Conservation (phyloP, 208 protist species). For the Angomonas deanei region DNA sequence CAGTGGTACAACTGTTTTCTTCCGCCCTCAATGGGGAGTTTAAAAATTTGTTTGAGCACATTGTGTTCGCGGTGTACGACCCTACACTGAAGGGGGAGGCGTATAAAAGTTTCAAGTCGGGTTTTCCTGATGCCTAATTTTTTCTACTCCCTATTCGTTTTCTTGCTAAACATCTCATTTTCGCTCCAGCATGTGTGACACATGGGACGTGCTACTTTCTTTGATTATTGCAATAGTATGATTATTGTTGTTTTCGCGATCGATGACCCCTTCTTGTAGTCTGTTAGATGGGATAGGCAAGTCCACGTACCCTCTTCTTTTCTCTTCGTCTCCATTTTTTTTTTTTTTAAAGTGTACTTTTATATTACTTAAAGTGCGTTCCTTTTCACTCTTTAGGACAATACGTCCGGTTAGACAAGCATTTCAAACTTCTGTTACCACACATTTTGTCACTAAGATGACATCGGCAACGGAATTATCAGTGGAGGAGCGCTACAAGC, state of each 20-base stretch:
- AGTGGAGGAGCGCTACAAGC: slow-evolving; percentile 66
- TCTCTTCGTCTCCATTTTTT: slow-evolving; percentile 12
- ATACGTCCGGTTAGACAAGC: background rate
- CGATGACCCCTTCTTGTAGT: background rate
- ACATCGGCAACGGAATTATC: slow-evolving; percentile 8
- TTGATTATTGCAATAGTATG: no score
- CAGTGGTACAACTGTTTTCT: background rate
- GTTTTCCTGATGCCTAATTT: background rate
- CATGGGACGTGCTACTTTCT: no score
- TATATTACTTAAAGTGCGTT: background rate
- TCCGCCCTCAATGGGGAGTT: slow-evolving; percentile 1
- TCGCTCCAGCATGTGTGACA: slow-evolving; percentile 8
- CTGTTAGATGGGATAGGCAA: no score
- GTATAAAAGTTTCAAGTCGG: background rate
- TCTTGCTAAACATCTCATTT: background rate
- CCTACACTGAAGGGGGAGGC: background rate
- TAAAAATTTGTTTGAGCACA: slow-evolving; percentile 6
- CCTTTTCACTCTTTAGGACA: background rate
- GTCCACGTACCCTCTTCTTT: no score
- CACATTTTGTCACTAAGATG: background rate
- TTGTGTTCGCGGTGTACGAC: slow-evolving; percentile 14
- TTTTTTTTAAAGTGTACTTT: background rate
- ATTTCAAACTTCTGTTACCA: background rate
- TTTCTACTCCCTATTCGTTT: slow-evolving; percentile 1
- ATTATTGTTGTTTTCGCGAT: slow-evolving; percentile 1